These are phyloP conservation scores for Pholiota adiposa DNA, from an alignment of 1,284 basidiomycete species.

Conservation along the genomic window DNA sequence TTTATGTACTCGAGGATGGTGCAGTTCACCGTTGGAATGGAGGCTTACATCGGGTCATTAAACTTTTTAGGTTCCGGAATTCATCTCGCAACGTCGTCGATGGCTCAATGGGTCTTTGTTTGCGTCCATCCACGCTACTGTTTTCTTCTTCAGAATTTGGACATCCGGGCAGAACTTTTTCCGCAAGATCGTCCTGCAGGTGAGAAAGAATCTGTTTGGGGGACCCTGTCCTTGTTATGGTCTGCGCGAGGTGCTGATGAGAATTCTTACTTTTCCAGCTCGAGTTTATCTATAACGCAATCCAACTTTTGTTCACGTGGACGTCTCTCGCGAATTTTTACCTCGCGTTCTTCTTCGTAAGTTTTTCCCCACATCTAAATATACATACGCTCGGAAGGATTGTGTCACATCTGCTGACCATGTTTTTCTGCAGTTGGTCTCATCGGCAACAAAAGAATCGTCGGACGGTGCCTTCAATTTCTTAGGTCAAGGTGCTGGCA, in stretches of 20 bases:
- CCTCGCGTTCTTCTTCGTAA: conserved; percentile 82
- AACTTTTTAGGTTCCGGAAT: conserved; percentile 67
- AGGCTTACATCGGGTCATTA: conserved; percentile 10
- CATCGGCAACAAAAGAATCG: conserved; percentile 65
- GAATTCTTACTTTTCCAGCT: conserved; percentile 41
- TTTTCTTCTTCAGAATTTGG: conserved; percentile 87
- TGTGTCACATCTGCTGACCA: background rate
- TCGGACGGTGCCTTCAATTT: conserved; percentile 79
- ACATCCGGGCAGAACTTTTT: conserved; percentile 89
- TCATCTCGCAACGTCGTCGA: conserved; percentile 88
- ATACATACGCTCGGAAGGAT: background rate
- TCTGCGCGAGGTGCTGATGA: conserved; percentile 5
- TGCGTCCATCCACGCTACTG: conserved; percentile 85
- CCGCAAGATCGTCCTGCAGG: conserved; percentile 81
- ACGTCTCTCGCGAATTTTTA: conserved; percentile 84
- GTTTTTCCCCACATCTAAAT: conserved; percentile 27
- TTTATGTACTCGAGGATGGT: conserved; percentile 3
- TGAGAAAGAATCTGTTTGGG: conserved; percentile 28
- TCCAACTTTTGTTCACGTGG: conserved; percentile 86
- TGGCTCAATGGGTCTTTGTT: conserved; percentile 92
- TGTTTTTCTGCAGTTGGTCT: conserved; percentile 57
- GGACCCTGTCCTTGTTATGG: background rate
- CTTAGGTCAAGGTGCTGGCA: conserved; percentile 71
- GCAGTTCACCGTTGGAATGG: background rate
- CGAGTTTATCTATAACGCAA: conserved; percentile 83